phyloP scores from a whole-genome alignment of 2,329 filamentous ascomycete species.

The Ophiognomonia clavigignenti-juglandacearum region DNA sequence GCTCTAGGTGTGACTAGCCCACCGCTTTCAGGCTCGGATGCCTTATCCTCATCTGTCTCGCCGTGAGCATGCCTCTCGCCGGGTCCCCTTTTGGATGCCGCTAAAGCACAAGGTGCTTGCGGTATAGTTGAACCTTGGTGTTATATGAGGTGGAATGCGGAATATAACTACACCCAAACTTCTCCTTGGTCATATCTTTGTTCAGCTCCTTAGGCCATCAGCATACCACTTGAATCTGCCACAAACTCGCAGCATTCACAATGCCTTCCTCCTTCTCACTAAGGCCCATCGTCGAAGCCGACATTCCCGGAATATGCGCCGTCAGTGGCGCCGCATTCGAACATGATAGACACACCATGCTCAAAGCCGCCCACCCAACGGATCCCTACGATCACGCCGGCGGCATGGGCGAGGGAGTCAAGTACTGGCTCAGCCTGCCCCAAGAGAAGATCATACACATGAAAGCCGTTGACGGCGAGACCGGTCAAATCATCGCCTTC shows the following conservation, averaged over 20 bases:
- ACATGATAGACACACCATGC: constrained; percentile 26
- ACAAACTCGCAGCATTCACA: neutral
- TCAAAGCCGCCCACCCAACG: constrained; percentile 26
- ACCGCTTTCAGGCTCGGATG: neutral
- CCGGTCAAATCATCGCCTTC: constrained; percentile 27
- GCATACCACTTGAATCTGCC: neutral
- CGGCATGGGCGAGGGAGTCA: constrained; percentile 19
- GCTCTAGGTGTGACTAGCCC: neutral
- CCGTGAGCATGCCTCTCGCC: neutral
- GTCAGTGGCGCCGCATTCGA: constrained; percentile 28
- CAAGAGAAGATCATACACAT: constrained; percentile 22
- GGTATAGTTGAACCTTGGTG: no score
- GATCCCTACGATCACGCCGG: constrained; percentile 24
- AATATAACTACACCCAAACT: neutral
- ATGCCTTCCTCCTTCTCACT: constrained; percentile 7
- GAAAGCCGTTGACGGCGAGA: constrained; percentile 28
- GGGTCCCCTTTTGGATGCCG: neutral
- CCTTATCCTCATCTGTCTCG: constrained; percentile 1
- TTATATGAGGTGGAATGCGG: neutral
- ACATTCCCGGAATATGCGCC: constrained; percentile 26
- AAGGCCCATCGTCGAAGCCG: constrained; percentile 13
- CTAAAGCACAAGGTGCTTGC: no score
- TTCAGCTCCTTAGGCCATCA: neutral
- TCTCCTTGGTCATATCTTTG: neutral
- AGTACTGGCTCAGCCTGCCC: constrained; percentile 19